These are phyloP conservation scores for Monosporozyma solicola DNA, from an alignment of 805 yeast species.

Conservation along the genomic window DNA sequence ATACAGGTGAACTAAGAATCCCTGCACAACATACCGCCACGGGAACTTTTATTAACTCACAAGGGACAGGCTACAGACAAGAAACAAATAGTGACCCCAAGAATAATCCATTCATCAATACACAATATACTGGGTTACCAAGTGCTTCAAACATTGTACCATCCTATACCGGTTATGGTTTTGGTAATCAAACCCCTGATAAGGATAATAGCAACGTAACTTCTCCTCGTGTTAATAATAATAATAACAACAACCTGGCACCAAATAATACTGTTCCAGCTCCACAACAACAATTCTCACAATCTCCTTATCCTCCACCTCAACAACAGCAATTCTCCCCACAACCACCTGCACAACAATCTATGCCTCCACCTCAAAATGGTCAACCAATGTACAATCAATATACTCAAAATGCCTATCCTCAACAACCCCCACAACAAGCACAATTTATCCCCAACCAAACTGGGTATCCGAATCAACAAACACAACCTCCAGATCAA, in stretches of 20 bases:
- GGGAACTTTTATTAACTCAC: conserved; percentile 72
- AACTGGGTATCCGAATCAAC: conserved; percentile 2
- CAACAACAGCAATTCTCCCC: not conserved
- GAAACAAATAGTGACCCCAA: conserved; percentile 29
- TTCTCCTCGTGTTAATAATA: conserved; percentile 1
- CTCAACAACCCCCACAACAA: conserved; percentile 6
- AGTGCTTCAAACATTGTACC: conserved; percentile 54
- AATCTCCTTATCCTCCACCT: not conserved
- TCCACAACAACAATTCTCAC: conserved; percentile 4
- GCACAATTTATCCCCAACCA: conserved; percentile 1
- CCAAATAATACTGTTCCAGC: not conserved
- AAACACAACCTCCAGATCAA: conserved; percentile 15
- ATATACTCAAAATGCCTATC: not conserved
- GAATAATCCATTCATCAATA: conserved; percentile 39
- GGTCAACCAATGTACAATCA: conserved; percentile 1
- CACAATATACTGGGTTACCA: conserved; percentile 67
- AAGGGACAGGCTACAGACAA: conserved; percentile 73
- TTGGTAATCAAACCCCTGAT: conserved; percentile 55
- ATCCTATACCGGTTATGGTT: conserved; percentile 86
- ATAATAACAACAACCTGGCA: conserved; percentile 2
- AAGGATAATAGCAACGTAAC: not conserved
- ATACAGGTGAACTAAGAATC: conserved; percentile 44
- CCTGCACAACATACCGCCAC: conserved; percentile 90
- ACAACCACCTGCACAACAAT: not conserved
- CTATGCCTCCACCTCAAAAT: not conserved